A percentile compares a stretch with the other conserved stretches of the same genome.
These are phyloP conservation scores for Fusarium sp. DNA, from an alignment of 2,329 filamentous ascomycete genomes.

Conservation along the genomic window DNA sequence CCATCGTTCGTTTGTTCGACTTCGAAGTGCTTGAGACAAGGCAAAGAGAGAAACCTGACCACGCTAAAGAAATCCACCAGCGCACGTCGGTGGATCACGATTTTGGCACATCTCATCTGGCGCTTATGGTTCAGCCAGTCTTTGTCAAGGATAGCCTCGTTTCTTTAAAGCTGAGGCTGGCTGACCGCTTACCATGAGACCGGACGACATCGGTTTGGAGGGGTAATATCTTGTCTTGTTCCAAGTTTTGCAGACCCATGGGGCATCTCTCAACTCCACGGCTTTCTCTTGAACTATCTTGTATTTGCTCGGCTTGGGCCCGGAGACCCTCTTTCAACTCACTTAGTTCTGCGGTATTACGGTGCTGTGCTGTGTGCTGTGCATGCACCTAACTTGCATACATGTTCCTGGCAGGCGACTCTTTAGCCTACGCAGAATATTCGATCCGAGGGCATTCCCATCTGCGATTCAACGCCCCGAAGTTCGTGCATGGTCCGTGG, in stretches of 20 bases:
- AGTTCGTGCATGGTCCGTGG: conserved; percentile 15
- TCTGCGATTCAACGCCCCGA: conserved; percentile 6
- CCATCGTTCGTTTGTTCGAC: conserved; percentile 12
- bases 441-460: conserved; percentile 13
- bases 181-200: conserved; percentile 46
- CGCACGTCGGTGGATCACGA: conserved; percentile 33
- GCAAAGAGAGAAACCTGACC: conserved; percentile 30
- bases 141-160: conserved; percentile 48
- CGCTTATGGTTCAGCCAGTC: conserved; percentile 30
- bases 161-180: conserved; percentile 46
- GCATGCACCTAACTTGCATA: conserved; percentile 16
- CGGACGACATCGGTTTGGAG: conserved; percentile 39
- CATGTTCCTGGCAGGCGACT: conserved; percentile 9
- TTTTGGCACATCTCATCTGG: conserved; percentile 34
- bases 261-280: conserved; percentile 14
- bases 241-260: conserved; percentile 24
- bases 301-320: conserved; percentile 9
- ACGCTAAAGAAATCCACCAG: conserved; percentile 28
- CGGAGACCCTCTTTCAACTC: conserved; percentile 10
- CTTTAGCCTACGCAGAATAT: conserved; percentile 3
- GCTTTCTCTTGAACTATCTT: conserved; percentile 12
- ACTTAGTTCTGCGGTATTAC: neutral
- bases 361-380: neutral
- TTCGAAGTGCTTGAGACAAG: conserved; percentile 20
- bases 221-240: conserved; percentile 26